Evolutionary conservation across 305 asterid genomes (phyloP).

Genomic region (Plantago coronopus): DNA sequence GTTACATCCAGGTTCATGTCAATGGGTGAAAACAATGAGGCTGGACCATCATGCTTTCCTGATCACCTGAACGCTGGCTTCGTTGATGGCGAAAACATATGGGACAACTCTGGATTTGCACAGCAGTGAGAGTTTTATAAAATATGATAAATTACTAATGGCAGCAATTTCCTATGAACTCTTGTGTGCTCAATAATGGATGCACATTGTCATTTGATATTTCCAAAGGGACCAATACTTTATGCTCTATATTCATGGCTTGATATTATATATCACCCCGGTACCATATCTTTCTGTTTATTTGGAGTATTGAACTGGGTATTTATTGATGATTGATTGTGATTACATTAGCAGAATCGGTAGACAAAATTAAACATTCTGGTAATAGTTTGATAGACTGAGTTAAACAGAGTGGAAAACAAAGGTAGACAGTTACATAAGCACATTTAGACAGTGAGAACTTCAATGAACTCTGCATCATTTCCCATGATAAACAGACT

Average conservation of each 20-base stretch:
- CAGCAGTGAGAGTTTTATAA: background rate
- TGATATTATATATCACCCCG: no score
- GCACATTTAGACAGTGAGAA: background rate
- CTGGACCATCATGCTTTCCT: constrained; percentile 23
- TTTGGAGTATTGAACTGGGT: no score
- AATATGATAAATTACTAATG: background rate
- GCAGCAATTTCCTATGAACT: background rate
- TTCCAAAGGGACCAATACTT: background rate
- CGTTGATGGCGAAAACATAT: constrained; percentile 27
- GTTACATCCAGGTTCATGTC: constrained; percentile 24
- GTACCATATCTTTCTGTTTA: no score
- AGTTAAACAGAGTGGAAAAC: no score
- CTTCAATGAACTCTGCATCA: constrained; percentile 44
- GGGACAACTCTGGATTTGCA: constrained; percentile 28
- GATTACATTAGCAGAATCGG: no score
- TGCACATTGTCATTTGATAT: background rate
- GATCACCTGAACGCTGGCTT: no score
- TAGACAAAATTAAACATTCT: no score
- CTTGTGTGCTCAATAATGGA: background rate
- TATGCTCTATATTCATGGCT: no score
- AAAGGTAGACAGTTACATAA: background rate
- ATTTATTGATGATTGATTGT: no score
- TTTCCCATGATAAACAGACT: constrained; percentile 31
- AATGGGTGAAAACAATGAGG: constrained; percentile 14
- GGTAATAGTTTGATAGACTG: no score